Base-by-base conservation (phyloP, 192 early-diverging fungal genomes). In the Rhizophlyctis rosea region DNA sequence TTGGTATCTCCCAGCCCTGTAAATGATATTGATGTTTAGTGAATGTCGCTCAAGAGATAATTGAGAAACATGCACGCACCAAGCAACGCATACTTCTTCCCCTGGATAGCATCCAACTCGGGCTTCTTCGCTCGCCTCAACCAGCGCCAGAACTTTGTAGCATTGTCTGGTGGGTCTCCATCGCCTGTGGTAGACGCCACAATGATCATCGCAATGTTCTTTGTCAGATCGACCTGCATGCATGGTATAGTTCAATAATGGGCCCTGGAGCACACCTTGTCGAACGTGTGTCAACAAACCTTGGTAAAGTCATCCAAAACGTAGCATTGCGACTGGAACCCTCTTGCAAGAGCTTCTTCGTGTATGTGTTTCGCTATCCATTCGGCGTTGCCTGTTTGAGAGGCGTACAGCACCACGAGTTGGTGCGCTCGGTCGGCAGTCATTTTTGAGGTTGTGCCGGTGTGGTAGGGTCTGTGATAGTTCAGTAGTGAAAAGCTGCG, bases 151-250 rank as follows among this genome's bases (percentile, higher is more conserved):
- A 96, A 96, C 67, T 91, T 91, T 11, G 86, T 82, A 0, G 92
- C 81, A 77, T 98, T 98, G 71, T 98, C 95, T 4, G 95, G 95
- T 39, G 92, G 90, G 70, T 98, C 95, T 32, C 95, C 95, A 68
- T 98, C 95, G 5, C 95, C 95, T 0, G 95, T 98, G 4, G 91
- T 96, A 0, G 93, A 94, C 23, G 88, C 80, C 0, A 98, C 88
- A 67, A 95, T 82, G 54, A 98, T 83, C 3, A 90, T 64, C 21
- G 85, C 77, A 31, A 77, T 73, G 31, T 71, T 67, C 34, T 71
- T 78, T 21, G 72, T 68, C 55, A 82, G 73, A 50, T 74, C 62
- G 29, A 72, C 76, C 78, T 84, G 55, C n/a, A n/a, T n/a, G n/a
- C n/a, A n/a, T n/a, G n/a, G n/a, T n/a, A 23, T 47, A 48, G n/a